phyloP scores from a whole-genome alignment of 257 asterid species.

The Ophiorrhiza pumila region DNA sequence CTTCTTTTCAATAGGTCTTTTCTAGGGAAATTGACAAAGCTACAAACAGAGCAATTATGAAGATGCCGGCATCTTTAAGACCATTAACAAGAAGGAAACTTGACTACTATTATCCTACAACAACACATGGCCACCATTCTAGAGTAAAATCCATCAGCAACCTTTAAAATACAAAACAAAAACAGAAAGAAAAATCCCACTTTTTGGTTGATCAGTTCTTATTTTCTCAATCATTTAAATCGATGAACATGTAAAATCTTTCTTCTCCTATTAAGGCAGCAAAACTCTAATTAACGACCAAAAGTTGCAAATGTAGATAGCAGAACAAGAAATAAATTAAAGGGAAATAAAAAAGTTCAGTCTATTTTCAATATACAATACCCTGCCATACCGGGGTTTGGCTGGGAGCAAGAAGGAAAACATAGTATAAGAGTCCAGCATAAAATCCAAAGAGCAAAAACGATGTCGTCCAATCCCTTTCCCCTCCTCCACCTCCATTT shows the following conservation, averaged over 20 bases:
- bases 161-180: background rate
- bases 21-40: too few relatives aligned
- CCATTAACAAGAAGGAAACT: too few relatives aligned
- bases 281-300: background rate
- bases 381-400: slow-evolving; percentile 74
- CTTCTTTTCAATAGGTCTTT: too few relatives aligned
- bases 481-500: slow-evolving; percentile 47
- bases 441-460: slow-evolving; percentile 67
- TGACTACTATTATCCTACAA: too few relatives aligned
- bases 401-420: slow-evolving; percentile 68
- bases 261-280: background rate
- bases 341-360: slow-evolving; percentile 1
- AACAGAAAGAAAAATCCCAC: background rate
- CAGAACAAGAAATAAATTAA: too few relatives aligned
- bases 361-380: background rate
- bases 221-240: background rate
- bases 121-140: too few relatives aligned
- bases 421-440: slow-evolving; percentile 80
- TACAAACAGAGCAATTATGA: too few relatives aligned
- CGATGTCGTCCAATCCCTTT: slow-evolving; percentile 90
- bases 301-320: too few relatives aligned
- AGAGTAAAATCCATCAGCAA: background rate
- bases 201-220: too few relatives aligned
- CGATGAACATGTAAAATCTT: background rate
- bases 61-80: too few relatives aligned